These are phyloP conservation scores for Neoascochyta sp. DNA, from an alignment of 2,329 filamentous ascomycete genomes.

Conservation along the genomic window DNA sequence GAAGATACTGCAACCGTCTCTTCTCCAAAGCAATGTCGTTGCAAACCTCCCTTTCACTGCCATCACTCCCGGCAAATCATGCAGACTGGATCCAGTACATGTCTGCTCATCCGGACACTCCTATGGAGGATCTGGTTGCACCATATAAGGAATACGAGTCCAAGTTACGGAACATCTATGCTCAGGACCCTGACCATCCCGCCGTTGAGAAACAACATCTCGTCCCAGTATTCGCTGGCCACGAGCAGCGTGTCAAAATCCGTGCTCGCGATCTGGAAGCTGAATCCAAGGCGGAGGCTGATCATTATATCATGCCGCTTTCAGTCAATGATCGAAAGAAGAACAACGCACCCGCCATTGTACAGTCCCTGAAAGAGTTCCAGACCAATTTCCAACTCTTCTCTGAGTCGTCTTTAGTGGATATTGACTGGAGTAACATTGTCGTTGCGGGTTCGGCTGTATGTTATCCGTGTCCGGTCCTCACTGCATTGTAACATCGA, in stretches of 20 bases:
- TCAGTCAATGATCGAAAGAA: slow-evolving; percentile 58
- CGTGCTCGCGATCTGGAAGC: slow-evolving; percentile 57
- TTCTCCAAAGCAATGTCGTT: slow-evolving; percentile 11
- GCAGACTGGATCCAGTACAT: slow-evolving; percentile 53
- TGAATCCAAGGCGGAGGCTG: slow-evolving; percentile 59
- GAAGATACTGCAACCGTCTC: no score
- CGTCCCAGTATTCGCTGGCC: slow-evolving; percentile 59
- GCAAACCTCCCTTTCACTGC: slow-evolving; percentile 23
- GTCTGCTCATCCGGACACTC: slow-evolving; percentile 50
- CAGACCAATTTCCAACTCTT: slow-evolving; percentile 77
- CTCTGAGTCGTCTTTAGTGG: slow-evolving; percentile 70
- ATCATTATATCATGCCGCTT: slow-evolving; percentile 67
- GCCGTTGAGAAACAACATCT: slow-evolving; percentile 59
- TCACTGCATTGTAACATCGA: slow-evolving; percentile 75
- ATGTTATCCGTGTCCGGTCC: no score
- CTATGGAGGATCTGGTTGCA: slow-evolving; percentile 57
- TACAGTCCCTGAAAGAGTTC: slow-evolving; percentile 65
- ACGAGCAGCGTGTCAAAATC: slow-evolving; percentile 56
- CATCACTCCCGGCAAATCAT: slow-evolving; percentile 39
- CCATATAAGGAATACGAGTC: slow-evolving; percentile 68
- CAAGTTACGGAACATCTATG: slow-evolving; percentile 63
- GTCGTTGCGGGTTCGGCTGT: slow-evolving; percentile 77
- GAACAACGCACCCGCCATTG: slow-evolving; percentile 64
- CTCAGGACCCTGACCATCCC: slow-evolving; percentile 62
- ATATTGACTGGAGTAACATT: slow-evolving; percentile 78